Percentiles rank a stretch among this genome's conserved stretches.
These are phyloP conservation scores for Sporothrix dimorphospora DNA, from an alignment of 2,329 filamentous ascomycete species.

Conservation along the genomic window DNA sequence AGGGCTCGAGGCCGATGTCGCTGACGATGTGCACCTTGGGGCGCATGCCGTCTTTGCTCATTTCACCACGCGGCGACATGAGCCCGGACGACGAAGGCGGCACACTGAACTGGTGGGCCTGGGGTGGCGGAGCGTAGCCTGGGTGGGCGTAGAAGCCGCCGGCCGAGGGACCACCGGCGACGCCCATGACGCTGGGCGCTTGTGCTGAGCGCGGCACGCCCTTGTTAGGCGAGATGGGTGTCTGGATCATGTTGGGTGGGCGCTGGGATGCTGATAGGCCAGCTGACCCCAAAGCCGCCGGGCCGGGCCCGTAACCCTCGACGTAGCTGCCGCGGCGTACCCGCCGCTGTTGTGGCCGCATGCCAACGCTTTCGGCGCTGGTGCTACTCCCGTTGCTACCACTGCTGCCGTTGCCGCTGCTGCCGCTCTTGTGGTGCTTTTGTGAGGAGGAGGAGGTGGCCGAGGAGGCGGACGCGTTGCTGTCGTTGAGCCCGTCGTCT, in stretches of 20 bases:
- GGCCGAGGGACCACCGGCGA: background rate
- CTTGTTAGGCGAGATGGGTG: constrained; percentile 28
- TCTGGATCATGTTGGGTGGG: constrained; percentile 15
- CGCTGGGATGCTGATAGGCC: constrained; percentile 7
- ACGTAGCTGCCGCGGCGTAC: constrained; percentile 39
- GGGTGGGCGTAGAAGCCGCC: background rate
- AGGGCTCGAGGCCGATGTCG: background rate
- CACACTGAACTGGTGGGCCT: background rate
- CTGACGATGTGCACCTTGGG: background rate
- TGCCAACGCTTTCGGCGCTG: constrained; percentile 38
- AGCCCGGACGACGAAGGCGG: background rate
- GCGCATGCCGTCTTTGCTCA: constrained; percentile 3
- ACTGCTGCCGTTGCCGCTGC: constrained; percentile 18
- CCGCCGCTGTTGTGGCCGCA: constrained; percentile 27
- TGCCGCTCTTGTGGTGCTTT: constrained; percentile 27
- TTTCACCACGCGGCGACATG: constrained; percentile 21
- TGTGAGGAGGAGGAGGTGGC: constrained; percentile 21
- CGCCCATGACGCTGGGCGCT: background rate
- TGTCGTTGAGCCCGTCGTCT: constrained; percentile 12
- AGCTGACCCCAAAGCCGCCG: background rate
- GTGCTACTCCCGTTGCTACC: constrained; percentile 23
- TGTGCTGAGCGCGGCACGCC: constrained; percentile 15
- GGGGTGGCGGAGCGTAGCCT: background rate
- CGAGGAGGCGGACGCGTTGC: constrained; percentile 22
- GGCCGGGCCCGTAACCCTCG: constrained; percentile 38